A percentile compares a stretch with the other conserved stretches of the same genome.
Evolutionary conservation across 2,329 filamentous ascomycete species (phyloP).

Genomic region (Nemania abortiva): DNA sequence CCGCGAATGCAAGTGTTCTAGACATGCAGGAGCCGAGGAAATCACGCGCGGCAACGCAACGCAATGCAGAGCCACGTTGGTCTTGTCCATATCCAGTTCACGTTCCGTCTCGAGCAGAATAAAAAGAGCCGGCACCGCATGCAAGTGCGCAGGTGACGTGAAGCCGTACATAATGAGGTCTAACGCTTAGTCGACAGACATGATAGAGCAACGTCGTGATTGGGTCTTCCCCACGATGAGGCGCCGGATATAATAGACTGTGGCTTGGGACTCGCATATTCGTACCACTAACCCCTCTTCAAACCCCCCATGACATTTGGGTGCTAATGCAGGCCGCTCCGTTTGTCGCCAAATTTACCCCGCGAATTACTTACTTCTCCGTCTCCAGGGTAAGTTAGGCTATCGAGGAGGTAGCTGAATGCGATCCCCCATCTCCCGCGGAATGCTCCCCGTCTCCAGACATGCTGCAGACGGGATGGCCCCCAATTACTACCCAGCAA

Average conservation of each 20-base stretch:
- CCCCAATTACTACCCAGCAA: background rate
- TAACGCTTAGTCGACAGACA: background rate
- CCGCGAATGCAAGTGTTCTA: background rate
- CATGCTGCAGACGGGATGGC: background rate
- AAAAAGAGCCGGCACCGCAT: background rate
- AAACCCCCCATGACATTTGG: slow-evolving; percentile 19
- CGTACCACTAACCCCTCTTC: background rate
- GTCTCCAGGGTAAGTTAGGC: slow-evolving; percentile 25
- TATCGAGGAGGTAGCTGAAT: slow-evolving; percentile 1
- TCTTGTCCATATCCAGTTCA: background rate
- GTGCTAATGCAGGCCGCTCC: slow-evolving; percentile 21
- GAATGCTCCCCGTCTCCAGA: background rate
- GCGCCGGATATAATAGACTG: slow-evolving; percentile 2
- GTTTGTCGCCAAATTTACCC: slow-evolving; percentile 24
- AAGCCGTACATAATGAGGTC: slow-evolving; percentile 9
- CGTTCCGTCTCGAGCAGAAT: background rate
- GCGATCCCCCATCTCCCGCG: slow-evolving; percentile 7
- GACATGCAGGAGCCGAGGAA: background rate
- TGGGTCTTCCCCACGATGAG: background rate
- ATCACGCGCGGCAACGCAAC: background rate
- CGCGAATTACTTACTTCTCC: slow-evolving; percentile 25
- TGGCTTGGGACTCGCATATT: slow-evolving; percentile 12
- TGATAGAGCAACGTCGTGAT: slow-evolving; percentile 7
- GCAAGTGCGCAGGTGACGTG: slow-evolving; percentile 22
- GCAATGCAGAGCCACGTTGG: slow-evolving; percentile 31